A percentile compares a stretch with the other conserved stretches of the same genome.
Conservation (phyloP, 1,139 yeast genomes). For the Hyphopichia fennica region DNA sequence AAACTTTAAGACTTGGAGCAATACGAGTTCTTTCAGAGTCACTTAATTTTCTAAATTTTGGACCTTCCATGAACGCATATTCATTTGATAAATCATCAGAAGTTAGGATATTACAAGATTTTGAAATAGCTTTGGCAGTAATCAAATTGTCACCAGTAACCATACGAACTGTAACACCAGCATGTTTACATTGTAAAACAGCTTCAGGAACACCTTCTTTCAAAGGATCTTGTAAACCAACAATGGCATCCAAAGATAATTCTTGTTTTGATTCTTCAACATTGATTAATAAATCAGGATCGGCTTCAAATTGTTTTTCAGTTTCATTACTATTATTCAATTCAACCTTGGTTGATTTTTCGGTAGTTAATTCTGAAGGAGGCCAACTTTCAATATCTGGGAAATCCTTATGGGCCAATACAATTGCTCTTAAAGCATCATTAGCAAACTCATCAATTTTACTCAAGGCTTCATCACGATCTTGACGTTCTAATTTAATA, state of each 20-base stretch:
- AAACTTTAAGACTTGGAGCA: slow-evolving; percentile 73
- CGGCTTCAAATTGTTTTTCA: slow-evolving; percentile 40
- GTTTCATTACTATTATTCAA: slow-evolving; percentile 2
- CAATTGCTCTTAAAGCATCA: slow-evolving; percentile 81
- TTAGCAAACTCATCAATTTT: slow-evolving; percentile 68
- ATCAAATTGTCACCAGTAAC: slow-evolving; percentile 93
- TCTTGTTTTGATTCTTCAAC: slow-evolving; percentile 27
- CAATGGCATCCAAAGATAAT: slow-evolving; percentile 64
- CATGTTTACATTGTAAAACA: slow-evolving; percentile 77
- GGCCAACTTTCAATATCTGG: slow-evolving; percentile 59
- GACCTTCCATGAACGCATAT: slow-evolving; percentile 87
- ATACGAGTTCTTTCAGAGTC: slow-evolving; percentile 56
- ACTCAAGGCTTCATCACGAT: slow-evolving; percentile 34
- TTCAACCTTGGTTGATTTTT: neutral
- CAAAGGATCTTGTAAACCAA: slow-evolving; percentile 94
- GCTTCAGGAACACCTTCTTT: slow-evolving; percentile 90
- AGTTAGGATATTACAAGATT: slow-evolving; percentile 75
- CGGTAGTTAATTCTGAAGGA: slow-evolving; percentile 43
- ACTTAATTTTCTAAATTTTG: slow-evolving; percentile 70
- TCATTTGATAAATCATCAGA: slow-evolving; percentile 53
- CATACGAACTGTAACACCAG: slow-evolving; percentile 96
- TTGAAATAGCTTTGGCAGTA: slow-evolving; percentile 90
- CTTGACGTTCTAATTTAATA: slow-evolving; percentile 24
- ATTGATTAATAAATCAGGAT: slow-evolving; percentile 45
- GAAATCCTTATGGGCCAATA: slow-evolving; percentile 77